Evolutionary conservation across 352 stramenopile species (phyloP).

Genomic region (Pythium graminicola): DNA sequence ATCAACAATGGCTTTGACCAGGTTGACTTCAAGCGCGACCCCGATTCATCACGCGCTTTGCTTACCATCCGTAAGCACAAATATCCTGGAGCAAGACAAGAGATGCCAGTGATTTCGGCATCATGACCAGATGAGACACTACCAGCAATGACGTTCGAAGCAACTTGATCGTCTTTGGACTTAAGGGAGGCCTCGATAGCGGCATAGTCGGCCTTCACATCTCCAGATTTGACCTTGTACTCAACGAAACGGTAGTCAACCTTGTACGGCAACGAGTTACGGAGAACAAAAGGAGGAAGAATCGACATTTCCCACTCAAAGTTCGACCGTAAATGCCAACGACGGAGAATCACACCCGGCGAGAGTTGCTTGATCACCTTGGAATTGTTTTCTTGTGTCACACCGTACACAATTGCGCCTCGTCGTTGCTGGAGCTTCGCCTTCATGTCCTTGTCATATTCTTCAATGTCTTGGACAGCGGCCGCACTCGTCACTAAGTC

Average conservation of each 20-base stretch:
- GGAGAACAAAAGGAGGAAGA: constrained; percentile 72
- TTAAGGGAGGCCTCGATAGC: constrained; percentile 56
- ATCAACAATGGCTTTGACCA: constrained; percentile 86
- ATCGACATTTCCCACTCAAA: constrained; percentile 80
- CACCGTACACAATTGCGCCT: constrained; percentile 66
- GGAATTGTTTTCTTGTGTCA: constrained; percentile 67
- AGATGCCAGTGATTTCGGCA: constrained; percentile 68
- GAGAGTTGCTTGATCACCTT: constrained; percentile 68
- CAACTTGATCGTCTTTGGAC: constrained; percentile 25
- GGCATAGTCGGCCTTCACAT: constrained; percentile 48
- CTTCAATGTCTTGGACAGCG: constrained; percentile 51
- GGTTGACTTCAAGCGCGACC: constrained; percentile 15
- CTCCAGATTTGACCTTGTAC: constrained; percentile 53
- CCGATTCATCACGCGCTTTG: constrained; percentile 23
- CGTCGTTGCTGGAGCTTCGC: constrained; percentile 48
- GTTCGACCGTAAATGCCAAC: constrained; percentile 65
- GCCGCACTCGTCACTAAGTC: constrained; percentile 57
- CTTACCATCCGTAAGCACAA: constrained; percentile 54
- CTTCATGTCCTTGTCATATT: constrained; percentile 42
- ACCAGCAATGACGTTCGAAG: constrained; percentile 37
- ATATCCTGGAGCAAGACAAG: constrained; percentile 63
- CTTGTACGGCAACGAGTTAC: constrained; percentile 81
- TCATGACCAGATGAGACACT: constrained; percentile 64
- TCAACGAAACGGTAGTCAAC: constrained; percentile 83
- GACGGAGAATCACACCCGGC: constrained; percentile 66